These are phyloP conservation scores for Dactylonectria estremocensis DNA, from an alignment of 2,329 filamentous ascomycete genomes.

Conservation along the genomic window DNA sequence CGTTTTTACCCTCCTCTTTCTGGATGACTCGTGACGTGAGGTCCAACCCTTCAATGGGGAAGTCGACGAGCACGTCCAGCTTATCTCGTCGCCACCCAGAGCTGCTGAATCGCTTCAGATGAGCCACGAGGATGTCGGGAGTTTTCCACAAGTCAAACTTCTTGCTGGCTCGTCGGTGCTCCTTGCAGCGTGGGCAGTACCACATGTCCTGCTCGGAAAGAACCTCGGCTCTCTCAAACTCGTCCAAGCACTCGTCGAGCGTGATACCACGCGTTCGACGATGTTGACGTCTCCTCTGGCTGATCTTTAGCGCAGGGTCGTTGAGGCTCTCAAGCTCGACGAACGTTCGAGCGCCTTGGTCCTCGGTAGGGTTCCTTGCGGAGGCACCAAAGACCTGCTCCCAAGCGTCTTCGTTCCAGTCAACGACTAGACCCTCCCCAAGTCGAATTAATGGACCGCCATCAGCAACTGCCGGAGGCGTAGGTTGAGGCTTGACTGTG, in stretches of 20 bases:
- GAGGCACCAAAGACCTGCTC: constrained; percentile 78
- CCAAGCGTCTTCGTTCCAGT: constrained; percentile 83
- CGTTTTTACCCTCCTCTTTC: constrained; percentile 83
- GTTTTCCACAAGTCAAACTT: constrained; percentile 98
- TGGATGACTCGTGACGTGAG: constrained; percentile 84
- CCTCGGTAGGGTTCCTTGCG: constrained; percentile 53
- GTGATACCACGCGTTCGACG: constrained; percentile 76
- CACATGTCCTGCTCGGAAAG: constrained; percentile 96
- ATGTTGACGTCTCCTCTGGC: constrained; percentile 74
- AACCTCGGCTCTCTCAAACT: constrained; percentile 95
- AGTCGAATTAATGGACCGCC: constrained; percentile 80
- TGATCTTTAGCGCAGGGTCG: constrained; percentile 76
- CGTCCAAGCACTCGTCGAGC: constrained; percentile 91
- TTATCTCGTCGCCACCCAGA: constrained; percentile 89
- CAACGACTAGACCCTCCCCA: constrained; percentile 88
- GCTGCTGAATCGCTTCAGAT: constrained; percentile 95
- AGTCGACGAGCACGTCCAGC: constrained; percentile 91
- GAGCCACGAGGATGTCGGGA: constrained; percentile 94
- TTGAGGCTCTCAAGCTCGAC: constrained; percentile 66
- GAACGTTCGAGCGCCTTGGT: constrained; percentile 74
- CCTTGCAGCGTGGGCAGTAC: constrained; percentile 97
- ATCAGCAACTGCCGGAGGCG: constrained; percentile 57
- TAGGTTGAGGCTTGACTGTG: constrained; percentile 54
- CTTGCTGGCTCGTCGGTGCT: constrained; percentile 92
- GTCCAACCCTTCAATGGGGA: constrained; percentile 90